These are phyloP conservation scores for Xylariales sp. DNA, from an alignment of 2,329 filamentous ascomycete genomes.

Conservation along the genomic window DNA sequence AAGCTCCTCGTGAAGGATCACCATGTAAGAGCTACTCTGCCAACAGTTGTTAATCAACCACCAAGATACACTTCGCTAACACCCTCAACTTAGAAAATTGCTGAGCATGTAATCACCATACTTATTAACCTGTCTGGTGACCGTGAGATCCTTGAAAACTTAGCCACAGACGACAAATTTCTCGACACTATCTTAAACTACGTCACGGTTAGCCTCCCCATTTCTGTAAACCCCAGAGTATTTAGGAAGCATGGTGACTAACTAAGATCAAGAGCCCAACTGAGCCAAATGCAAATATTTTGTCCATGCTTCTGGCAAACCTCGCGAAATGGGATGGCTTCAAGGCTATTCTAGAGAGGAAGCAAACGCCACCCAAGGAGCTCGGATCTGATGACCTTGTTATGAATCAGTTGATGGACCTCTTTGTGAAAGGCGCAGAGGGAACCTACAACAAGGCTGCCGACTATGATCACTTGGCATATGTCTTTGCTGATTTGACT, in stretches of 20 bases:
- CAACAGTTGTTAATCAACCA: background rate
- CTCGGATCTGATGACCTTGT: conserved; percentile 69
- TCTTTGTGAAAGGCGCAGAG: conserved; percentile 89
- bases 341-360: conserved; percentile 63
- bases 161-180: conserved; percentile 78
- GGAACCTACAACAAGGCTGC: conserved; percentile 79
- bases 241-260: too few species aligned
- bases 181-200: conserved; percentile 68
- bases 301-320: conserved; percentile 92
- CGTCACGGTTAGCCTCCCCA: conserved; percentile 59
- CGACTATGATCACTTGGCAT: conserved; percentile 88
- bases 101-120: conserved; percentile 88
- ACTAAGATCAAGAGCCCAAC: conserved; percentile 66
- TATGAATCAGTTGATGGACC: conserved; percentile 88
- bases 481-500: conserved; percentile 88
- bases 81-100: conserved; percentile 63
- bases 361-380: conserved; percentile 63
- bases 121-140: conserved; percentile 84
- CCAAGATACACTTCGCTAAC: too few species aligned
- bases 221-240: too few species aligned
- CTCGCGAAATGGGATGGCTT: conserved; percentile 75
- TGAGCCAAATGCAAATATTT: conserved; percentile 77
- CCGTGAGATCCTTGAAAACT: conserved; percentile 63
- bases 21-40: conserved; percentile 48
- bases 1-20: conserved; percentile 86